Conservation (phyloP, 192 early-diverging fungal species). For the Gryganskiella cystojenkinii region DNA sequence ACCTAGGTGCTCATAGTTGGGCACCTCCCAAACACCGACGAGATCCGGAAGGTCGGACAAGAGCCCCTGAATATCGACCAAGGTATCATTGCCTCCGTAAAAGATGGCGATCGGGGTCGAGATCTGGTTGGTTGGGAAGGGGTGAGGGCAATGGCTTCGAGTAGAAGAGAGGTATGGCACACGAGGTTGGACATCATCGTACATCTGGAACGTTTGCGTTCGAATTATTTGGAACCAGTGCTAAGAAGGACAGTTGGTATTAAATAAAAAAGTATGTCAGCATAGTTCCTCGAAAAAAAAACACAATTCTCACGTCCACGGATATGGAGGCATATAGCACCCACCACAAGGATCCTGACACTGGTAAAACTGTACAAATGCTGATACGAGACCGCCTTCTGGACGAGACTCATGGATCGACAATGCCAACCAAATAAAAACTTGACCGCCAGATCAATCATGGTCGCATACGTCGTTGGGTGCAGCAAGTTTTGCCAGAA, state of each 20-base stretch:
- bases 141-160: slow-evolving; percentile 71
- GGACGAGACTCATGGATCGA: slow-evolving; percentile 71
- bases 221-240: slow-evolving; percentile 98
- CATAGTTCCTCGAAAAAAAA: neutral
- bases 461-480: slow-evolving; percentile 74
- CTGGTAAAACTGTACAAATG: slow-evolving; percentile 92
- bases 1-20: slow-evolving; percentile 86
- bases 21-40: slow-evolving; percentile 67
- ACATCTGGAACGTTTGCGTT: slow-evolving; percentile 89
- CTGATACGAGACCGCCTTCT: slow-evolving; percentile 84
- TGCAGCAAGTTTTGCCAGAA: slow-evolving; percentile 89
- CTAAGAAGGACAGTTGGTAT: slow-evolving; percentile 41
- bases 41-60: slow-evolving; percentile 64
- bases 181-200: slow-evolving; percentile 80
- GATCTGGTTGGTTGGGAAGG: slow-evolving; percentile 84
- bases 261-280: no score
- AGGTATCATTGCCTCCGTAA: slow-evolving; percentile 87
- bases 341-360: slow-evolving; percentile 88
- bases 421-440: slow-evolving; percentile 89
- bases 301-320: neutral
- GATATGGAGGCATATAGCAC: neutral
- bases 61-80: slow-evolving; percentile 77
- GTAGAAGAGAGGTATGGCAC: slow-evolving; percentile 54
- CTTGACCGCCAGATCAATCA: slow-evolving; percentile 76
- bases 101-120: slow-evolving; percentile 90